These are phyloP conservation scores for Blastocystis sp. DNA, from an alignment of 352 stramenopile genomes.

Conservation along the genomic window DNA sequence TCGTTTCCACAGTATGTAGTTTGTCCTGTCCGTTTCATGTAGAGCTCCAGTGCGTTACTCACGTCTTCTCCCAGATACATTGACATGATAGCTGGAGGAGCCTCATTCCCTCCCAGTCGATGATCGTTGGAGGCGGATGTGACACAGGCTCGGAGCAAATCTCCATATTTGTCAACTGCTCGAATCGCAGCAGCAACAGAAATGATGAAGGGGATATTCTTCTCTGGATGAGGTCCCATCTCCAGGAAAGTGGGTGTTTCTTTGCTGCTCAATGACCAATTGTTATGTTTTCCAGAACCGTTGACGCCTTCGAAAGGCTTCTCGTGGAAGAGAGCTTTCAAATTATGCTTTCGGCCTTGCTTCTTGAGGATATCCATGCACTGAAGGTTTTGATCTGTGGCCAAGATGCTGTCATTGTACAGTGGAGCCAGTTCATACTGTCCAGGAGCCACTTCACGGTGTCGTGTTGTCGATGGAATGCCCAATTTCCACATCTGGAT, in stretches of 20 bases:
- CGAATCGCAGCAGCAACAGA: conserved; percentile 74
- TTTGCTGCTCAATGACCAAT: conserved; percentile 75
- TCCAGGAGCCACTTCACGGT: conserved; percentile 77
- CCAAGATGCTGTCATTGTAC: conserved; percentile 73
- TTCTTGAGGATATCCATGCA: conserved; percentile 80
- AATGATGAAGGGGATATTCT: conserved; percentile 70
- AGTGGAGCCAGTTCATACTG: conserved; percentile 79
- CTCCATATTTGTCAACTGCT: conserved; percentile 75
- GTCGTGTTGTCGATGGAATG: conserved; percentile 75
- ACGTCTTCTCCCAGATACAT: conserved; percentile 77
- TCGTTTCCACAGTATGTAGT: conserved; percentile 63
- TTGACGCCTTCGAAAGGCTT: conserved; percentile 82
- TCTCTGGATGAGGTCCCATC: conserved; percentile 68
- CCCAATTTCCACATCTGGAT: conserved; percentile 71
- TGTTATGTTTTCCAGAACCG: conserved; percentile 80
- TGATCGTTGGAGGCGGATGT: conserved; percentile 77
- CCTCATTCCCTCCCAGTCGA: conserved; percentile 77
- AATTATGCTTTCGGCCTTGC: conserved; percentile 71
- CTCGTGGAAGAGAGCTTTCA: conserved; percentile 76
- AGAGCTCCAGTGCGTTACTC: conserved; percentile 70
- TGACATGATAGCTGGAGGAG: conserved; percentile 78
- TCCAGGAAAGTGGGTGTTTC: conserved; percentile 72
- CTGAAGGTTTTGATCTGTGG: conserved; percentile 79
- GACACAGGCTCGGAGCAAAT: conserved; percentile 76
- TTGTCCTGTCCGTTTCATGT: conserved; percentile 70